Base-by-base conservation (phyloP, 1,139 yeast species). In the Kazachstania sp. region DNA sequence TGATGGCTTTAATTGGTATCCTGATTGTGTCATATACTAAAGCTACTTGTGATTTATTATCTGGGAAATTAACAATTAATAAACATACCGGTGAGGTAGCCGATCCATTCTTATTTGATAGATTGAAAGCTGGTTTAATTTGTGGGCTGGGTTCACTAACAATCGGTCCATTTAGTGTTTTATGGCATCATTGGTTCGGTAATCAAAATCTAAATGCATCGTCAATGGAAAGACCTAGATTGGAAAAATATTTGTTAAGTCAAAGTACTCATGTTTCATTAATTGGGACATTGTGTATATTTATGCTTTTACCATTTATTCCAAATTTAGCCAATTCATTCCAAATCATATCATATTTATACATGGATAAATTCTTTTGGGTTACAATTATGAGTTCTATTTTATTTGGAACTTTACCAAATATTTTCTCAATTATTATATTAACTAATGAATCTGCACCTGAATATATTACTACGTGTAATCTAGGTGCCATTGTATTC, bases 41-140 rank as follows among this genome's bases (percentile, higher is more conserved):
- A 39, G 61, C 59, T 13, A 55, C 62, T 13, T 54, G 60, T 38
- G 62, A 58, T 43, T 39, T 58, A 45, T 47, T 57, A 31, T 54
- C 59, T 15, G 62, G 62, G n/a, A 58, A 58, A 47, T 37, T 58
- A 38, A 49, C 60, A 5, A 47, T 58, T 19, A 58, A 59, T 45
- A 45, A 50, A 43, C 54, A 51, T 23, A 59, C 63, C 2, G 63
- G 63, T 31, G 63, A 59, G 46, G 53, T 58, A 19, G 52, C 50
- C 34, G 65, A 61, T 47, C 64, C 64, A 12, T 61, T 58, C 42
- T 49, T 61, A 23, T 61, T 61, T 38, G 63, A 60, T 45, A 54
- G 65, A 49, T 48, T 61, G 28, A 59, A 59, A 45, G 61, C 61
- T 19, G 54, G 60, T 13, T 50, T 61, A 42, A 49, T 60, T 31